A percentile compares a stretch with the other conserved stretches of the same genome.
These are phyloP conservation scores for Botrytis pseudocinerea DNA, from an alignment of 2,329 filamentous ascomycete genomes.

Conservation along the genomic window DNA sequence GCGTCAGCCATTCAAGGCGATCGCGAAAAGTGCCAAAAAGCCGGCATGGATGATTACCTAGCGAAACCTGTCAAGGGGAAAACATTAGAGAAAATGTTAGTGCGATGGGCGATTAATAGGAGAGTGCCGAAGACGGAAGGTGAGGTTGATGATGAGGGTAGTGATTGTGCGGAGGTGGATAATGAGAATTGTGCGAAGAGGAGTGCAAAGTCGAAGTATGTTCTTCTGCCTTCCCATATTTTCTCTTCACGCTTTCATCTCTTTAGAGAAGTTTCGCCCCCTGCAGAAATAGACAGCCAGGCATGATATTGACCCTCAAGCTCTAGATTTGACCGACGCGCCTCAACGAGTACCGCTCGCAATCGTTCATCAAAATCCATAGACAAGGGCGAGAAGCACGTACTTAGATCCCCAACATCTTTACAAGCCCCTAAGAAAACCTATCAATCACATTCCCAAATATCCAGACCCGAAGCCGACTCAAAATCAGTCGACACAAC, in stretches of 20 bases:
- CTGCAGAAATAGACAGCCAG: not conserved
- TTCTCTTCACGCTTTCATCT: not conserved
- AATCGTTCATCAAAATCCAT: not conserved
- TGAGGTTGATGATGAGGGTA: constrained; percentile 26
- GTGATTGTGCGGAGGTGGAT: constrained; percentile 35
- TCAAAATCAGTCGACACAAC: not conserved
- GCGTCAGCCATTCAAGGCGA: constrained; percentile 77
- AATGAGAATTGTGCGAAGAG: constrained; percentile 24
- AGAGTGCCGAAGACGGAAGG: constrained; percentile 33
- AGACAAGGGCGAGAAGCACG: not conserved
- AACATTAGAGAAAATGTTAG: constrained; percentile 68
- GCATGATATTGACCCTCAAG: not conserved
- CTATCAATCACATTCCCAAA: not conserved
- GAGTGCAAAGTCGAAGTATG: constrained; percentile 7
- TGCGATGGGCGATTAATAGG: constrained; percentile 62
- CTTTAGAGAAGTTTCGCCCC: not conserved
- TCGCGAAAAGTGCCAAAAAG: constrained; percentile 68
- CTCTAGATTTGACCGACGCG: constrained; percentile 2
- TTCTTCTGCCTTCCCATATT: not conserved
- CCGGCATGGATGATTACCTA: constrained; percentile 76
- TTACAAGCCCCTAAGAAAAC: not conserved
- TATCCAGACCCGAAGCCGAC: not conserved
- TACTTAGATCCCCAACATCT: not conserved
- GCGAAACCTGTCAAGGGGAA: constrained; percentile 72
- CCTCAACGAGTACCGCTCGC: constrained; percentile 15